Evolutionary conservation across 345 rosid species (phyloP).

Genomic region (Heritiera fomes): DNA sequence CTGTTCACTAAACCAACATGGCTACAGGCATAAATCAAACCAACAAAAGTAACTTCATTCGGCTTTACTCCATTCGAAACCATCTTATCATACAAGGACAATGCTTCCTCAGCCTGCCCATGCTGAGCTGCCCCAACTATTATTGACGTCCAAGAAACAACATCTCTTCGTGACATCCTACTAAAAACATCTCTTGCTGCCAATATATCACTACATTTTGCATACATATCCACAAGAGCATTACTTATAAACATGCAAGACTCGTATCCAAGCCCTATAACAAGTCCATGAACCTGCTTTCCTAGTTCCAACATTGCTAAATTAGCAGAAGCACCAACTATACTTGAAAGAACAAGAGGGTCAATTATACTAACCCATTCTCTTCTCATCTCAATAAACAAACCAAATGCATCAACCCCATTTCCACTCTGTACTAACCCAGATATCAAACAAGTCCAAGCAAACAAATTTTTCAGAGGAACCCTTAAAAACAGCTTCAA

Average conservation of each 20-base stretch:
- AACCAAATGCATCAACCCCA: slow-evolving; percentile 49
- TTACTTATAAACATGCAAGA: slow-evolving; percentile 68
- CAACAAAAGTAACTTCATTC: slow-evolving; percentile 75
- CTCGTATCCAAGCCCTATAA: slow-evolving; percentile 50
- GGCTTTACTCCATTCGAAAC: slow-evolving; percentile 64
- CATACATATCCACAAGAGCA: slow-evolving; percentile 80
- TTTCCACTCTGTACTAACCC: slow-evolving; percentile 78
- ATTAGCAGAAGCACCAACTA: slow-evolving; percentile 74
- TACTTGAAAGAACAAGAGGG: slow-evolving; percentile 75
- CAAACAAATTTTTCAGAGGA: slow-evolving; percentile 52
- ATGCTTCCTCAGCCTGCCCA: slow-evolving; percentile 63
- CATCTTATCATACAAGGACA: slow-evolving; percentile 65
- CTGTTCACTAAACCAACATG: slow-evolving; percentile 66
- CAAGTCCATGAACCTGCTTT: slow-evolving; percentile 65
- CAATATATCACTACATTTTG: slow-evolving; percentile 72
- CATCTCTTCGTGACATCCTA: slow-evolving; percentile 54
- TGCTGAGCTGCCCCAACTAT: slow-evolving; percentile 85
- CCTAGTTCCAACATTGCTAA: slow-evolving; percentile 59
- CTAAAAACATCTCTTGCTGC: slow-evolving; percentile 56
- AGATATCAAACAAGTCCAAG: slow-evolving; percentile 75
- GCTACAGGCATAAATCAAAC: slow-evolving; percentile 80
- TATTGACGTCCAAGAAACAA: slow-evolving; percentile 81
- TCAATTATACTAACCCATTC: slow-evolving; percentile 63
- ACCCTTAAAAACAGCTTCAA: slow-evolving; percentile 40
- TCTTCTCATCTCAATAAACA: slow-evolving; percentile 71